Evolutionary conservation across 192 early-diverging fungal genomes (phyloP), one percentile per base, ranked within the genome.

Genomic region (Linderina pennispora): DNA sequence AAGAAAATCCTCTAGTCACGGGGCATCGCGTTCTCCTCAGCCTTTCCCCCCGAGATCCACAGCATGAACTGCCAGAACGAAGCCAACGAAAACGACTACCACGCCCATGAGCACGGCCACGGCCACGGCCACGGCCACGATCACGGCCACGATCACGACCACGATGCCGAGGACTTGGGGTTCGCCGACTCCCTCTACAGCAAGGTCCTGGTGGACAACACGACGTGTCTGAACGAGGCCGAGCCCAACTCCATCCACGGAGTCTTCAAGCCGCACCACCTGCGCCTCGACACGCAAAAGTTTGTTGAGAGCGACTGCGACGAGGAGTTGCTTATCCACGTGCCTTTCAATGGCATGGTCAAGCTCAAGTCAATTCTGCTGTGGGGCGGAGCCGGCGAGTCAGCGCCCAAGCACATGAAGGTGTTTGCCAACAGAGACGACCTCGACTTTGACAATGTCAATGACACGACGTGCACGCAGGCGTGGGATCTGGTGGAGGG

Each of bases 321-420:
- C 74, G 88, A 89, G 36, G 88, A 95, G 65, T 69, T 99, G 13
- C 85, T 99, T 36, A 53, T 99, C 10, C 73, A 75, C 53, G 86
- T 98, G 32, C 93, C 93, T 76, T 94, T 98, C 60, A 94, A 87
- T 16, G 90, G 84, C 3, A 80, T 73, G 63, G 81, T 97, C 36
- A 95, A 94, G 57, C 74, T 99, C 38, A 91, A 90, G 51, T 89
- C 87, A 4, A 92, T 99, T 32, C 77, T 84, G 5, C 36, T 99
- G 23, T 76, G 85, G 38, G 83, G 83, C 28, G 81, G 76, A 6
- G 51, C 65, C 24, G 79, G 72, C 19, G 78, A 76, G 19, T 40
- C 62, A 10, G 72, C 84, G 11, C 92, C 92, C 2, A 59, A 74
- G 15, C 52, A 70, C 23, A 62, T 98, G 65, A 87, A 89, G 43